Evolutionary conservation across 1,139 yeast genomes (phyloP), one percentile per base, ranked within the genome.

Genomic region (Saccharomycopsis hybrid): DNA sequence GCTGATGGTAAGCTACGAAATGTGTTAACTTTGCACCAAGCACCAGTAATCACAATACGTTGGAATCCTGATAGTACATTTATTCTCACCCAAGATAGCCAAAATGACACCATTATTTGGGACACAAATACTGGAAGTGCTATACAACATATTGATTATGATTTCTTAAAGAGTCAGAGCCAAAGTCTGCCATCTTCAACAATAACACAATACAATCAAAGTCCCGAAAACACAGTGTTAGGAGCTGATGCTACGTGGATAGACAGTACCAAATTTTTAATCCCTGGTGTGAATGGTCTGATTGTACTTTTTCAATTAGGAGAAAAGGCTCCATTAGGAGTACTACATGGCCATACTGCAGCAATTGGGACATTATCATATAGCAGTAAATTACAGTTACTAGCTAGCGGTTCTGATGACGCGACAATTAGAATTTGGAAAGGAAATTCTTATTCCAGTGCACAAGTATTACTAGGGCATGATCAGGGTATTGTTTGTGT

Each of bases 371-470:
- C 68, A 3, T 68, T 85, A 13, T 65, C 67, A 41, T 86, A 82
- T 62, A 80, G 82, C 57, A 56, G 63, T 1, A 62, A 64, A 2
- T 68, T 76, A 3, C 78, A 77, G 56, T 63, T 82, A 41, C 69
- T 89, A 43, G 81, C 88, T 1, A 79, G 90, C 1, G 81, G 86
- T 11, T 81, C 94, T 1, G 95, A 86, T 61, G 96, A 89, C 61
- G 75, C 77, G 52, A 68, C 76, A 0, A 72, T 88, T 8, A 76
- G 87, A 58, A 70, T 88, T 13, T 89, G 96, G 96, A 76, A 73
- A 58, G 80, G 86, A 32, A 74, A 76, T 27, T 74, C 79, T 30
- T 66, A 78, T 27, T 78, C 75, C 50, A 64, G 72, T 25, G 60
- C 68, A 24, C 70, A 72, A 51, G 64, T 72, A 3, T 59, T 75